Evolutionary conservation across 495 filamentous ascomycete species (phyloP).

Genomic region (Podospora australis): DNA sequence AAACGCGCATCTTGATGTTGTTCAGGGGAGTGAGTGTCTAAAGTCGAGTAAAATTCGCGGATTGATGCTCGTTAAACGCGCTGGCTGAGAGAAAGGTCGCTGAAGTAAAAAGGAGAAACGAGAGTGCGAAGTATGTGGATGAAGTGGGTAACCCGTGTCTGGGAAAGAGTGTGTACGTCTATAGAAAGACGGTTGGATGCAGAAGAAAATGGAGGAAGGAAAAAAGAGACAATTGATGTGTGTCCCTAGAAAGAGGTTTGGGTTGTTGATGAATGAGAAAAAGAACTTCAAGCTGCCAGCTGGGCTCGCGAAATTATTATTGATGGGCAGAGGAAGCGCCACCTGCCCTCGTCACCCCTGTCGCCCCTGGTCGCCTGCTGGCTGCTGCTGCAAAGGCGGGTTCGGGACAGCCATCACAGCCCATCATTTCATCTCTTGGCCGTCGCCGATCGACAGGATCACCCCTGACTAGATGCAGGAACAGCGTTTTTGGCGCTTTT

Average conservation of each 20-base stretch:
- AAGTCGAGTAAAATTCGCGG: not conserved
- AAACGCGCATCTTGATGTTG: conserved; percentile 22
- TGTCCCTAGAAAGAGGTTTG: not conserved
- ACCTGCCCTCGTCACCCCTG: conserved; percentile 1
- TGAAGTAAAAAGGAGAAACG: not conserved
- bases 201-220: conserved; percentile 3
- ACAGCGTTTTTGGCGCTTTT: no score
- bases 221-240: not conserved
- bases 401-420: conserved; percentile 4
- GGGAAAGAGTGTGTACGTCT: conserved; percentile 14
- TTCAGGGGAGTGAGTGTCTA: not conserved
- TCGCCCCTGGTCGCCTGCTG: not conserved
- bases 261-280: conserved; percentile 6
- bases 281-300: not conserved
- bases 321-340: not conserved
- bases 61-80: not conserved
- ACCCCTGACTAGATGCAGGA: not conserved
- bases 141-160: not conserved
- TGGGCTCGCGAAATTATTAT: conserved; percentile 8
- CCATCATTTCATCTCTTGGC: conserved; percentile 6
- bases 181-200: conserved; percentile 13
- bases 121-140: not conserved
- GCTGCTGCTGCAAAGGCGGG: conserved; percentile 4
- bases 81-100: not conserved
- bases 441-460: not conserved